A percentile compares a stretch with the other conserved stretches of the same genome.
phyloP scores from a whole-genome alignment of 176 grass and related monocot genomes.

The Saccharum spontaneum region DNA sequence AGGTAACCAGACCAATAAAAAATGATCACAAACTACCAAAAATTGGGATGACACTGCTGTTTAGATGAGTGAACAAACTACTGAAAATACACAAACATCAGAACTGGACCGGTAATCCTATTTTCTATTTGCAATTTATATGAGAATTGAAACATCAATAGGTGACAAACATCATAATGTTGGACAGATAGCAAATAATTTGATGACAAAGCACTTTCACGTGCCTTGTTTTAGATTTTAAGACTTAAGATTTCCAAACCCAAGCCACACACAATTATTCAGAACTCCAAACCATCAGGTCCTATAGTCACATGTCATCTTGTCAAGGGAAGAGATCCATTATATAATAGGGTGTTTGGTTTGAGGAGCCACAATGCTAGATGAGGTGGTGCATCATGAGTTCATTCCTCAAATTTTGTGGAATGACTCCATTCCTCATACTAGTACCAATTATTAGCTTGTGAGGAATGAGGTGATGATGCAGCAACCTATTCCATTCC shows the following conservation, averaged over 20 bases:
- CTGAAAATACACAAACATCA: background rate
- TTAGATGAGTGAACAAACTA: background rate
- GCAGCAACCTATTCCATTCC: too few relatives aligned
- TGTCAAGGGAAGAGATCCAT: background rate
- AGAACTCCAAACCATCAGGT: background rate
- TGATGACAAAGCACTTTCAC: background rate
- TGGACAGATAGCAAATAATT: background rate
- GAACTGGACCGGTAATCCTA: background rate
- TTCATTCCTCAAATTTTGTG: too few relatives aligned
- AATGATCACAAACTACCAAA: background rate
- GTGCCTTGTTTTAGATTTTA: background rate
- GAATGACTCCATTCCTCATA: too few relatives aligned
- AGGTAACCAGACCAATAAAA: background rate
- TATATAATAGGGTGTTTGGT: too few relatives aligned
- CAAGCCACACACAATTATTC: background rate
- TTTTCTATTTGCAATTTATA: background rate
- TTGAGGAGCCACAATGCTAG: too few relatives aligned
- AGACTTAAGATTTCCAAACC: background rate
- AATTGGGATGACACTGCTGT: background rate
- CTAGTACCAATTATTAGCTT: too few relatives aligned
- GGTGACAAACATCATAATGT: background rate
- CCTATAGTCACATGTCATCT: background rate
- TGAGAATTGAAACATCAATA: background rate
- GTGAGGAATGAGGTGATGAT: too few relatives aligned
- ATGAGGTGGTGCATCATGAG: too few relatives aligned